Base-by-base conservation (phyloP, 805 yeast genomes). In the Spathaspora sp. region DNA sequence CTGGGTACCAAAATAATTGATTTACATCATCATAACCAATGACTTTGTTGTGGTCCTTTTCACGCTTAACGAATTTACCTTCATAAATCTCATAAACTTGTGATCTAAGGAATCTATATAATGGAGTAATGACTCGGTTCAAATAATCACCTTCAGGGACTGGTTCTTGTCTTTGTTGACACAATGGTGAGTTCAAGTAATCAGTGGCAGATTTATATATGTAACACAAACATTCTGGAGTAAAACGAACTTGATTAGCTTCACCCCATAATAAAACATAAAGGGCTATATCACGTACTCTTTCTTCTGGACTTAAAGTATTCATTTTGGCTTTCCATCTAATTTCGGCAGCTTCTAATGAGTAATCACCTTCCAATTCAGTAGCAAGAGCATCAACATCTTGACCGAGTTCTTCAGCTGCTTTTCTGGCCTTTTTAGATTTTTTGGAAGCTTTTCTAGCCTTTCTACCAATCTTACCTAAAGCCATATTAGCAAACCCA, bases 1-100 rank as follows among this genome's bases (percentile, higher is more conserved):
- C 98, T 46, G 98, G 97, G 74, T 96, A 94, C 99, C 99, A 94
- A 76, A 96, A 94, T 62, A 94, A 80, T 79, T 94, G 99, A 73
- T 94, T 94, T 55, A 94, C 96, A 78, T 94, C 99, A 77, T 94
- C 99, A 70, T 94, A 94, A 70, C 99, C 96, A 63, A 88, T 80
- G 57, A 88, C 76, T 58, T 83, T 76, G 73, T 85, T 85, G 72
- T 88, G 96, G 68, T 88, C 96, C 66, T 76, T 84, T 76, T 88
- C 94, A 75, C 96, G 86, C 70, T 87, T 87, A 55, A 87, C 86
- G 60, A 80, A 87, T 71, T 90, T 84, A 54, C 94, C 94, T 60
- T 87, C 90, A 56, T 81, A 80, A 60, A 87, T 81, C 71, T 87
- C 94, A 61, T 86, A 88, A 51, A 87, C 92, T 70, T 88, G 93